Evolutionary conservation across 2,329 filamentous ascomycete genomes (phyloP).

Genomic region (Falciphora oryzae): DNA sequence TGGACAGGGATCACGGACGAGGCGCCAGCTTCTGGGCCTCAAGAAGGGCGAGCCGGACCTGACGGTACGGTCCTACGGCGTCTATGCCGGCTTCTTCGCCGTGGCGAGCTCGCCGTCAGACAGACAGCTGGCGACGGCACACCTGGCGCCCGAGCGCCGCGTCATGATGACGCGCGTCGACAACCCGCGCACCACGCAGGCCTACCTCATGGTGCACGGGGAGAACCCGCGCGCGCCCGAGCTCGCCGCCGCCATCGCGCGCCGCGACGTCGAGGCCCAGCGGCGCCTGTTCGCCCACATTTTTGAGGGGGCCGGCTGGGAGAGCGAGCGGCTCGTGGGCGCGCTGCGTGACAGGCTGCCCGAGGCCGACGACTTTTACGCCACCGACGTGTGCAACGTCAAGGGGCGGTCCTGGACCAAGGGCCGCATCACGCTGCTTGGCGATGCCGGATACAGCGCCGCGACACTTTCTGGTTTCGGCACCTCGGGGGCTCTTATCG

Average conservation of each 20-base stretch:
- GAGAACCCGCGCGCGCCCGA: slow-evolving; percentile 16
- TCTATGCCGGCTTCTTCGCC: slow-evolving; percentile 28
- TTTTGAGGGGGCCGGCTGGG: slow-evolving; percentile 37
- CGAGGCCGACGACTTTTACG: slow-evolving; percentile 40
- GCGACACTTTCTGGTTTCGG: slow-evolving; percentile 50
- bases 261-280: slow-evolving; percentile 29
- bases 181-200: slow-evolving; percentile 29
- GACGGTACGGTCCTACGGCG: slow-evolving; percentile 16
- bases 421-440: slow-evolving; percentile 44
- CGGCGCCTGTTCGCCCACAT: slow-evolving; percentile 33
- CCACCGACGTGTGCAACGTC: slow-evolving; percentile 37
- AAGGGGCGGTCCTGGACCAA: slow-evolving; percentile 35
- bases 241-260: slow-evolving; percentile 22
- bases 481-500: slow-evolving; percentile 40
- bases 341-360: slow-evolving; percentile 35
- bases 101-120: slow-evolving; percentile 13
- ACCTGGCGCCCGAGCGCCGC: slow-evolving; percentile 24
- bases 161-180: slow-evolving; percentile 33
- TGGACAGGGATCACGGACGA: slow-evolving; percentile 42
- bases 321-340: slow-evolving; percentile 23
- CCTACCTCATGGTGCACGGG: slow-evolving; percentile 29
- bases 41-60: slow-evolving; percentile 10
- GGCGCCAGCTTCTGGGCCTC: slow-evolving; percentile 29
- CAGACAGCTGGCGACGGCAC: slow-evolving; percentile 11
- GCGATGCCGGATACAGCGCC: slow-evolving; percentile 50